Base-by-base conservation (phyloP, 176 grass and related monocot species). In the Melocanna baccifera region DNA sequence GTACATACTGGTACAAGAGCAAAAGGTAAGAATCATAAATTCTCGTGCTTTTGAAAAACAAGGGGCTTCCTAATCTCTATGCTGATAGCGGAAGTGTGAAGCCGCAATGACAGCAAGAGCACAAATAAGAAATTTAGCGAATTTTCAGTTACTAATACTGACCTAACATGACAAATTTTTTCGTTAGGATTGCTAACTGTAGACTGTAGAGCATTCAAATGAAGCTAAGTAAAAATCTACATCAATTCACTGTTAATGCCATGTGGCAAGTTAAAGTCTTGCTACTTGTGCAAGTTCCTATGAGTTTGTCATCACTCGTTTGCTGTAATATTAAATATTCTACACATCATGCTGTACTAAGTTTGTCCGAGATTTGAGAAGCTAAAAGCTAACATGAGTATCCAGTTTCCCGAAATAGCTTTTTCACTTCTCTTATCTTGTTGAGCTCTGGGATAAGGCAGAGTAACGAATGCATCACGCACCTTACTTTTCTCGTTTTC, bases 11-110 rank as follows among this genome's bases (percentile, higher is more conserved):
- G 81, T 74, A 74, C 58, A 20, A 79, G 34, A 28, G 16, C 59
- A 76, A 40, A 87, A 40, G 20, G 70, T 29, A 74, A 32, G 59
- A 18, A 8, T 32, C 77, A 73, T 73, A 64, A 80, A 59, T 65
- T 86, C 41, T 64, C 14, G 4, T 52, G 7, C 58, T 40, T 71
- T 52, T 45, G 4, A 3, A 9, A 62, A 19, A 52, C 36, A 40
- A 29, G 15, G 32, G 45, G 13, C 81, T 65, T 74, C 14, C 43
- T 40, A 64, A 73, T 73, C 20, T 72, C 20, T 25, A 41, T 41
- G 71, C 61, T 42, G 34, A 30, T 7, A 29, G 8, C 41, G 50
- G 43, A 39, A 53, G 65, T 51, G 70, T 66, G n/a, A 56, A 76
- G 82, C 46, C 47, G 32, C 15, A 29, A 1, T 15, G 39, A n/a